phyloP scores from a whole-genome alignment of 495 filamentous ascomycete species.

The Aspergillus olivimuriae region DNA sequence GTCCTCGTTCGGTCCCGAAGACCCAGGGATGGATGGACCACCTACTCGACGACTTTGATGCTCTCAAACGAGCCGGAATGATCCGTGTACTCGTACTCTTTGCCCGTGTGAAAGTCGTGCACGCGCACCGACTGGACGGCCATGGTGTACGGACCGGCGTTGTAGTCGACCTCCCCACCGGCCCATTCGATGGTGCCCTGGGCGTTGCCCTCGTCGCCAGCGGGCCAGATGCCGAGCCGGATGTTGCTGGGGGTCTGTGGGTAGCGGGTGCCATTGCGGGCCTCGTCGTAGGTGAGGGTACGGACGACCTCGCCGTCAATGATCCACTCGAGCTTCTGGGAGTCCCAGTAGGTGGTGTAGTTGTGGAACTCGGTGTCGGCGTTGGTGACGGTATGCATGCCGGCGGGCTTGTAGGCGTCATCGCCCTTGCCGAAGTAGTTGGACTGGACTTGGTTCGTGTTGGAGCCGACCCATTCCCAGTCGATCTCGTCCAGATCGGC shows the following conservation, averaged over 20 bases:
- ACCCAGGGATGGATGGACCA: constrained; percentile 4
- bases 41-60: constrained; percentile 61
- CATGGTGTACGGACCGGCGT: constrained; percentile 71
- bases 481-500: constrained; percentile 94
- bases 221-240: constrained; percentile 82
- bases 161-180: constrained; percentile 69
- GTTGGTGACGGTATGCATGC: constrained; percentile 53
- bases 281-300: constrained; percentile 51
- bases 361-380: constrained; percentile 66
- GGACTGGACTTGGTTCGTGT: constrained; percentile 62
- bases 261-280: constrained; percentile 59
- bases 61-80: constrained; percentile 59
- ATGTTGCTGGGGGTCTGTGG: constrained; percentile 89
- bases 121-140: constrained; percentile 60
- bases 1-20: constrained; percentile 5
- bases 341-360: constrained; percentile 87
- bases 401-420: constrained; percentile 64
- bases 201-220: constrained; percentile 67
- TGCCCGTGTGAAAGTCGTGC: constrained; percentile 61
- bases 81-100: constrained; percentile 64
- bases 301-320: constrained; percentile 68
- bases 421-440: constrained; percentile 96
- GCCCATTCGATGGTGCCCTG: constrained; percentile 66
- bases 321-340: constrained; percentile 70
- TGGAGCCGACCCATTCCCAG: constrained; percentile 59